Percentiles rank a stretch among this genome's conserved stretches.
Evolutionary conservation across 345 rosid genomes (phyloP).

Genomic region (Gossypium longicalyx): DNA sequence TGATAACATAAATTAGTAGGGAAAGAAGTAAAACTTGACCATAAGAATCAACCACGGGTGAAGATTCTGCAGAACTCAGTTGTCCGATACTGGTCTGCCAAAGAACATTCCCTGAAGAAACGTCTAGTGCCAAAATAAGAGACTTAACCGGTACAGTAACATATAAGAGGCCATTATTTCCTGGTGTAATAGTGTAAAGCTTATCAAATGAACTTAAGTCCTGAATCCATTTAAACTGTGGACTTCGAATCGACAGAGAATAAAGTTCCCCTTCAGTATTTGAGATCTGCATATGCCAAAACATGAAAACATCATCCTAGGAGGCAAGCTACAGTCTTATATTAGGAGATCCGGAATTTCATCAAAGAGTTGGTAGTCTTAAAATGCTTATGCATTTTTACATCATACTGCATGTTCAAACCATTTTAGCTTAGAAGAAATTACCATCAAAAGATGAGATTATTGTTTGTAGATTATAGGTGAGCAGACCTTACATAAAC

Average conservation of each 20-base stretch:
- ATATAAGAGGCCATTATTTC: constrained; percentile 70
- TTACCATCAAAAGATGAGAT: no score
- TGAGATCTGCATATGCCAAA: constrained; percentile 48
- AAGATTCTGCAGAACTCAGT: constrained; percentile 36
- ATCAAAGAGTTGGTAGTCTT: not conserved
- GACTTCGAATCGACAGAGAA: constrained; percentile 60
- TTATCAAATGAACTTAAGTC: constrained; percentile 62
- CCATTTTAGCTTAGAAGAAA: no score
- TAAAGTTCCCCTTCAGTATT: constrained; percentile 74
- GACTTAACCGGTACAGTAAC: constrained; percentile 49
- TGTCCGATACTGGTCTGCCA: constrained; percentile 77
- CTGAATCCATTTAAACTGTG: constrained; percentile 66
- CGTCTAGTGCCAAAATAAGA: constrained; percentile 55
- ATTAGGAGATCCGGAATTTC: not conserved
- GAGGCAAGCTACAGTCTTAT: not conserved
- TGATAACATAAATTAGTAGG: not conserved
- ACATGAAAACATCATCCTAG: not conserved
- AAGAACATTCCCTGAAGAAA: constrained; percentile 54
- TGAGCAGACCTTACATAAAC: constrained; percentile 50
- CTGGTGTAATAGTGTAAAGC: constrained; percentile 55
- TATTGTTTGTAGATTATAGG: not conserved
- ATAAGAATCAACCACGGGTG: constrained; percentile 60
- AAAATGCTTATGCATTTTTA: not conserved
- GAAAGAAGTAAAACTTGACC: constrained; percentile 24
- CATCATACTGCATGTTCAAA: not conserved